Evolutionary conservation across 139 green algal species (phyloP), one percentile per base, ranked within the genome.

Genomic region (Pseudopediastrum boryanum): DNA sequence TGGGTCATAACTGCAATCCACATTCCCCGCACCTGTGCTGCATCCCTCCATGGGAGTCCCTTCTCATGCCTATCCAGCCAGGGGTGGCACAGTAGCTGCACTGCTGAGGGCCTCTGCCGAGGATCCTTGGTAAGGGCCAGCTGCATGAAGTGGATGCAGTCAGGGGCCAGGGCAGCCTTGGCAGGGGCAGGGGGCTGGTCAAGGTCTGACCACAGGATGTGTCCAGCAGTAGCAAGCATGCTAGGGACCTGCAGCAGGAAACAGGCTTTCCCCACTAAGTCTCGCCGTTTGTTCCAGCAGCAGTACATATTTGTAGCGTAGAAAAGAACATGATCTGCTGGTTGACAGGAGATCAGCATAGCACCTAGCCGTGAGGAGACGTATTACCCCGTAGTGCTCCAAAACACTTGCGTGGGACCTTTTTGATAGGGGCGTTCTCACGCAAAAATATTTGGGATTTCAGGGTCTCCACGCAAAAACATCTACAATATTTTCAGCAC

Each of bases 31-130:
- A n/a, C n/a, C n/a, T n/a, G n/a, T n/a, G n/a, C n/a, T n/a, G n/a
- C n/a, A n/a, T n/a, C n/a, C n/a, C n/a, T n/a, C n/a, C n/a, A n/a
- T n/a, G n/a, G n/a, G n/a, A n/a, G n/a, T n/a, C n/a, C n/a, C n/a
- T n/a, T n/a, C n/a, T n/a, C n/a, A n/a, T n/a, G n/a, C 58, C 82
- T 69, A 13, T 58, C 48, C 46, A 95, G 77, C 84, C 88, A 94
- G 16, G 91, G 88, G 76, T 96, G 91, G 9, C 82, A 31, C 70
- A 94, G 85, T 65, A 95, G 82, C 71, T 90, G 67, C 8, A 65
- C 66, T 12, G 92, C 93, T 33, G 82, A 87, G 31, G 90, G 91
- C 27, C 93, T 83, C 66, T 87, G 58, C 16, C 75, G 23, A 5
- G 86, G 81, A 43, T 87, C 64, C 48, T 90, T 92, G n/a, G 80